phyloP scores from a whole-genome alignment of 208 protist species.

The Leishmania arabica region DNA sequence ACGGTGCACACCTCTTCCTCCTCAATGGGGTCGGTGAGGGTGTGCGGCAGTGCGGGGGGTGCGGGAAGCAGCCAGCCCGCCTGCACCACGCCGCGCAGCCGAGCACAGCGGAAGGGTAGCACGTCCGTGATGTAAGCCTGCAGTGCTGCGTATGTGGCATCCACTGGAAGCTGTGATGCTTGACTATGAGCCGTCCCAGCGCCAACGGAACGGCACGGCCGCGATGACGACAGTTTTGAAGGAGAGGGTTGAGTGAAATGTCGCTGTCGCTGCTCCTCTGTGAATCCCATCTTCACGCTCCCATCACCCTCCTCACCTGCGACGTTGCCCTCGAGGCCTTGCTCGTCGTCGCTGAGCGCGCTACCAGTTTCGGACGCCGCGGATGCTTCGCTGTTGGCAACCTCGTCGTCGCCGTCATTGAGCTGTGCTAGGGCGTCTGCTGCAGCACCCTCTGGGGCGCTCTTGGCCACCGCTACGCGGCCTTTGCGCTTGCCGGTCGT shows the following conservation, averaged over 20 bases:
- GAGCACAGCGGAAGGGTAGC: constrained; percentile 40
- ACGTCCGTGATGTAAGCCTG: constrained; percentile 22
- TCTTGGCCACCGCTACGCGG: constrained; percentile 6
- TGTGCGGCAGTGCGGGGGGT: constrained; percentile 28
- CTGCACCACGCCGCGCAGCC: constrained; percentile 47
- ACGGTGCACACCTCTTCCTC: constrained; percentile 15
- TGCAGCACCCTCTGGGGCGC: neutral
- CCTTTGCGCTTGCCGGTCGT: neutral
- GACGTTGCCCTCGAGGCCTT: neutral
- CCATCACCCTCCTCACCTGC: constrained; percentile 2
- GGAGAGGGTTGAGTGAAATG: neutral
- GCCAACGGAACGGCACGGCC: neutral
- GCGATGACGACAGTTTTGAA: neutral
- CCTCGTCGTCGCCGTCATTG: constrained; percentile 1
- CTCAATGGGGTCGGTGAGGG: constrained; percentile 10
- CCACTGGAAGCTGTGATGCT: constrained; percentile 1
- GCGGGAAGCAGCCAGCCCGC: constrained; percentile 59
- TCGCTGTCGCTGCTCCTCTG: neutral
- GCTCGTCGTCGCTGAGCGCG: neutral
- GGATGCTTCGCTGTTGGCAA: neutral
- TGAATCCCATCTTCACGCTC: neutral
- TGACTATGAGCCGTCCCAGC: neutral
- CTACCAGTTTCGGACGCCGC: neutral
- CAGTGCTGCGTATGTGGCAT: constrained; percentile 26
- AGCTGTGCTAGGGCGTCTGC: neutral